A percentile compares a stretch with the other conserved stretches of the same genome.
Conservation (phyloP, 306 rosid species). For the Inga laurina region DNA sequence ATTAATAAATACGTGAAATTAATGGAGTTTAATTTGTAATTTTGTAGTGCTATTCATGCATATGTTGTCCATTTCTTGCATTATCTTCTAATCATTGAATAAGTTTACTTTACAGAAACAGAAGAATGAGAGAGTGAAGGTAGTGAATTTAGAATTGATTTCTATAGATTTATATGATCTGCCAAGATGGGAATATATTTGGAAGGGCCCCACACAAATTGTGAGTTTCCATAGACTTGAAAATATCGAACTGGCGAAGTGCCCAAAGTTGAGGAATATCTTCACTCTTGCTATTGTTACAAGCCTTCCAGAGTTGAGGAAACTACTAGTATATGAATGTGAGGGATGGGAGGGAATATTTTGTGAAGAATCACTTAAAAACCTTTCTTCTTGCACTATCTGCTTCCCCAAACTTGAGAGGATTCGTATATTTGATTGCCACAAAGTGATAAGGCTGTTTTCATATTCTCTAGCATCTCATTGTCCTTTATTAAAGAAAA, state of each 20-base stretch:
- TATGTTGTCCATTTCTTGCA: background rate
- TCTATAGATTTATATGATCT: fast-evolving
- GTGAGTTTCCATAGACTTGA: background rate
- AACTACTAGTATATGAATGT: fast-evolving
- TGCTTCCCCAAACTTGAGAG: background rate
- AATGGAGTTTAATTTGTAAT: too few species aligned
- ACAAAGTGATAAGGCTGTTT: background rate
- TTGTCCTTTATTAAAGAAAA: background rate
- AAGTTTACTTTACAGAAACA: background rate
- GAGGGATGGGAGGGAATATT: conserved; percentile 9
- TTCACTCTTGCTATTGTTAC: background rate
- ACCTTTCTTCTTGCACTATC: background rate
- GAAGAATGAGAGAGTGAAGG: background rate
- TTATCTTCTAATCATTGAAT: background rate
- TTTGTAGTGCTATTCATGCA: too few species aligned
- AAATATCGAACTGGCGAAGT: fast-evolving
- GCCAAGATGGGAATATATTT: background rate
- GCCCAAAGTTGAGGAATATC: background rate
- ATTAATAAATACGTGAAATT: too few species aligned
- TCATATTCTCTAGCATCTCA: background rate
- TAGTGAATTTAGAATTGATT: background rate
- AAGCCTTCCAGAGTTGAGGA: background rate
- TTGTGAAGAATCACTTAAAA: conserved; percentile 11
- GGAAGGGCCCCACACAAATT: background rate
- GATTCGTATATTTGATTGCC: fast-evolving